Conservation (phyloP, 73 alveolate genomes). For the Paramecium bursaria region DNA sequence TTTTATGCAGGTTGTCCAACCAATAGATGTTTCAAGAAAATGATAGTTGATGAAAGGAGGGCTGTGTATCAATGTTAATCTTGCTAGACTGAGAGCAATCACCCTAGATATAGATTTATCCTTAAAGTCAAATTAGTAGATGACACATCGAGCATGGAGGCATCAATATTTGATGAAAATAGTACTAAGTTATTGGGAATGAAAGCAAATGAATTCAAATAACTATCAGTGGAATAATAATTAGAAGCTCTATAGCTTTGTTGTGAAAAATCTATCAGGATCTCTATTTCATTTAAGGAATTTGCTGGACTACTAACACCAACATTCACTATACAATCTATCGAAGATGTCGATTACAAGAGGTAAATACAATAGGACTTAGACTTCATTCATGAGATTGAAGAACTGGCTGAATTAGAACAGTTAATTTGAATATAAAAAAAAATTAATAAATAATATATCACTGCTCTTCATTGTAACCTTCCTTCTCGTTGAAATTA, state of each 20-base stretch:
- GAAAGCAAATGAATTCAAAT: constrained; percentile 33
- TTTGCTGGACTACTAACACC: neutral
- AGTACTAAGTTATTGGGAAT: constrained; percentile 13
- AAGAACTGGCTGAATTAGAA: no score
- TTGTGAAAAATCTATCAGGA: neutral
- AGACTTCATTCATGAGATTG: no score
- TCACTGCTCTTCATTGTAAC: no score
- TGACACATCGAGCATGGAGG: constrained; percentile 3
- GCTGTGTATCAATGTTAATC: neutral
- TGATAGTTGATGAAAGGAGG: neutral
- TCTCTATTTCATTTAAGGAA: neutral
- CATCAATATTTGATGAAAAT: constrained; percentile 31
- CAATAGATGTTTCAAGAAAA: neutral
- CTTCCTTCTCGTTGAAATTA: no score
- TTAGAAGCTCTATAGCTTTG: neutral
- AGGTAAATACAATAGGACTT: no score
- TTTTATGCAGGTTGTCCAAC: constrained; percentile 42
- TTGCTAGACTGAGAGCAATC: neutral
- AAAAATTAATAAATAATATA: no score
- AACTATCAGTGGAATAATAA: neutral
- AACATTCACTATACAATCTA: neutral
- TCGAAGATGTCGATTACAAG: constrained; percentile 5
- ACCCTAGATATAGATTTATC: constrained; percentile 17
- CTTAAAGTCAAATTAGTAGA: constrained; percentile 4
- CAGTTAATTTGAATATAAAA: no score